phyloP scores from a whole-genome alignment of 495 filamentous ascomycete species.

The Penicillium pulvis region DNA sequence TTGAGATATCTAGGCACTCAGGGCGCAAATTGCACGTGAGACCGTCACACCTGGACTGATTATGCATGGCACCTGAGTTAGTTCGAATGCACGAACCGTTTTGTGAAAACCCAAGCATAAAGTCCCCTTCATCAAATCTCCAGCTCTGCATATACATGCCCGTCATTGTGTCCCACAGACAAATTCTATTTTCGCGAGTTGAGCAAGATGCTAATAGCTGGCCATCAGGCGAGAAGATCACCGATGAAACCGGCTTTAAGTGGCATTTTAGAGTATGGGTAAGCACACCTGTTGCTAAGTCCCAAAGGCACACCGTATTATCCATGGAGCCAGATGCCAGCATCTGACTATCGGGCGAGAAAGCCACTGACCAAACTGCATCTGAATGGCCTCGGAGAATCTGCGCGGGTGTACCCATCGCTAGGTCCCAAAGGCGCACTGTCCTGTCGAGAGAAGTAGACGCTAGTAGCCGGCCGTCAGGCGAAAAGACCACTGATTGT shows the following conservation, averaged over 20 bases:
- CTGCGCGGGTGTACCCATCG: constrained; percentile 22
- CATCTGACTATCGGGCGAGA: constrained; percentile 22
- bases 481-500: too few relatives aligned
- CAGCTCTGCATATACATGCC: background rate
- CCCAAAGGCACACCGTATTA: too few relatives aligned
- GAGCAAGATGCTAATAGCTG: background rate
- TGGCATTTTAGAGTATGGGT: background rate
- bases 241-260: background rate
- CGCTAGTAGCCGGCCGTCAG: background rate
- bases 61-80: too few relatives aligned
- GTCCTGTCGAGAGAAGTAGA: constrained; percentile 18
- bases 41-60: too few relatives aligned
- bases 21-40: too few relatives aligned
- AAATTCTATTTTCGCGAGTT: background rate
- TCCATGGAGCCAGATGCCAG: too few relatives aligned
- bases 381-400: constrained; percentile 20
- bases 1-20: too few relatives aligned
- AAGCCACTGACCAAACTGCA: constrained; percentile 17
- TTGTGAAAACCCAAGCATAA: too few relatives aligned
- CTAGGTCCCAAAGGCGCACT: constrained; percentile 39
- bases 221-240: background rate
- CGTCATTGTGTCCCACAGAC: background rate
- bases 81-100: too few relatives aligned
- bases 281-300: too few relatives aligned
- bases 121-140: too few relatives aligned